These are phyloP conservation scores for Psilocybe subaeruginosa DNA, from an alignment of 768 basidiomycete species.

Conservation along the genomic window DNA sequence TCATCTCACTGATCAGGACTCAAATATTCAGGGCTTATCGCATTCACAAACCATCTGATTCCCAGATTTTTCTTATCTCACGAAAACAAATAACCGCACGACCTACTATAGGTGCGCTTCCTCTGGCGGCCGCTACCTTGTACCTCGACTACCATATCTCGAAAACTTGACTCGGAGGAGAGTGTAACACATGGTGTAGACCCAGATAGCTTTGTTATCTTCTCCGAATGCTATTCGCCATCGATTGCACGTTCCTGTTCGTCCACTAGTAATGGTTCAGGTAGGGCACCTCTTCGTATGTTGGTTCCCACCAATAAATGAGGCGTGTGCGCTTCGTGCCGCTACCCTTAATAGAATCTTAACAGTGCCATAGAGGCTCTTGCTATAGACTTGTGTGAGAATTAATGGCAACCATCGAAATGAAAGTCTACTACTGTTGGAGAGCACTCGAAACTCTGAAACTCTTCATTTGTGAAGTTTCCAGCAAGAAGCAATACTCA, in stretches of 20 bases:
- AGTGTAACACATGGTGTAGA: not conserved
- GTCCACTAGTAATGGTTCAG: not conserved
- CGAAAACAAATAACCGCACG: not conserved
- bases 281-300: not conserved
- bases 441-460: not conserved
- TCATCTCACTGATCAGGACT: not conserved
- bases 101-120: not conserved
- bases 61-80: not conserved
- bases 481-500: not conserved
- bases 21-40: slow-evolving; percentile 1
- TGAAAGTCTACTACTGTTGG: not conserved
- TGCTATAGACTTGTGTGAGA: not conserved
- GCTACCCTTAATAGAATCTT: not conserved
- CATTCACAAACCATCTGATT: not conserved
- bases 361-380: not conserved
- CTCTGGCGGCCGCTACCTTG: not conserved
- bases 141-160: not conserved
- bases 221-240: not conserved
- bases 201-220: not conserved
- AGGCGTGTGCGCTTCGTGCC: not conserved
- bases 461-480: not conserved
- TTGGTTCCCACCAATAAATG: not conserved
- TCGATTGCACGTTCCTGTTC: not conserved
- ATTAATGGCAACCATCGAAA: not conserved
- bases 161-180: not conserved